phyloP scores from a whole-genome alignment of 164 flowering plant genomes.

The Umbellularia californica region DNA sequence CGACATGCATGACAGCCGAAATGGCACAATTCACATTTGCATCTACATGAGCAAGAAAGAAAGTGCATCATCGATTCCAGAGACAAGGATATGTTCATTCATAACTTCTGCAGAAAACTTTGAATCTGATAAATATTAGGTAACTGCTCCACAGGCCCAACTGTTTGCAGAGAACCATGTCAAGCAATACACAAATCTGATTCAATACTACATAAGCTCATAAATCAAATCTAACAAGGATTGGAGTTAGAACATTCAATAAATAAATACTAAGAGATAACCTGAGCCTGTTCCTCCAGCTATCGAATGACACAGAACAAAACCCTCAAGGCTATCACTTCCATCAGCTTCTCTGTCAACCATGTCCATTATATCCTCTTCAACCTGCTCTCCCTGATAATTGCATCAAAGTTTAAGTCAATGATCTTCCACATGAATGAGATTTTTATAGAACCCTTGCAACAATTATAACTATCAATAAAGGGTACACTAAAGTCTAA shows the following conservation, averaged over 20 bases:
- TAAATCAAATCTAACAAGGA: neutral
- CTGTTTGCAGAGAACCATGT: neutral
- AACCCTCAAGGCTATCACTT: slow-evolving; percentile 99
- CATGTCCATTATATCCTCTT: slow-evolving; percentile 99
- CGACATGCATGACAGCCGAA: neutral
- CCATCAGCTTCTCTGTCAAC: slow-evolving; percentile 99
- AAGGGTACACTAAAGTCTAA: neutral
- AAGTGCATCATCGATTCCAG: neutral
- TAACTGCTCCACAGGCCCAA: neutral
- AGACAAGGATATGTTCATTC: neutral
- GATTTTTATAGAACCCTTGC: neutral
- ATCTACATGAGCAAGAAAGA: neutral
- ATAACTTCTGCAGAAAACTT: neutral
- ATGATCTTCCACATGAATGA: neutral
- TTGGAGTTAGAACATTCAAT: neutral
- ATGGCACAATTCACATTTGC: neutral
- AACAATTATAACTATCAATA: neutral
- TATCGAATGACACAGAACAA: slow-evolving; percentile 95
- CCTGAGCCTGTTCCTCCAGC: slow-evolving; percentile 99
- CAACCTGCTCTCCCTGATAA: slow-evolving; percentile 81
- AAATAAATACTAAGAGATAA: slow-evolving; percentile 11
- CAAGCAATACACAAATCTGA: neutral
- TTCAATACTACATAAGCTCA: neutral
- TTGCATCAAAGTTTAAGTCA: slow-evolving; percentile 9
- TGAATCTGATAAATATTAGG: neutral